These are phyloP conservation scores for Penicillium alfredii DNA, from an alignment of 495 filamentous ascomycete species.

Conservation along the genomic window DNA sequence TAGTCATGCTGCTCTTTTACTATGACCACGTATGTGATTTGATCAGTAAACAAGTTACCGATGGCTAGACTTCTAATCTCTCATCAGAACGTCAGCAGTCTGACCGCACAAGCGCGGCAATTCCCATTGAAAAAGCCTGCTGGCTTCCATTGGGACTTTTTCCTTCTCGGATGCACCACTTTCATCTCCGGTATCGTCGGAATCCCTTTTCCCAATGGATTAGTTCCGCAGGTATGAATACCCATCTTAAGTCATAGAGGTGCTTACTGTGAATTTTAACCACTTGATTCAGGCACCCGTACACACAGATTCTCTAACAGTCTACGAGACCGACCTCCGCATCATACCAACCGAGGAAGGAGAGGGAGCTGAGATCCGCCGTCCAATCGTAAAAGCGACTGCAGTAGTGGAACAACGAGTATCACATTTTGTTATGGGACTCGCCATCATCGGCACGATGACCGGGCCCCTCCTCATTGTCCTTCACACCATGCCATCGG, in stretches of 20 bases:
- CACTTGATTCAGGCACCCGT: constrained; percentile 55
- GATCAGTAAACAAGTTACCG: too few relatives aligned
- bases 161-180: constrained; percentile 76
- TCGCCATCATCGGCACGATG: constrained; percentile 75
- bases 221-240: constrained; percentile 58
- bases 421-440: constrained; percentile 70
- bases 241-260: not conserved
- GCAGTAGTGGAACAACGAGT: constrained; percentile 79
- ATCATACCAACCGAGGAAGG: constrained; percentile 49
- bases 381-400: constrained; percentile 47
- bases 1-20: constrained; percentile 75
- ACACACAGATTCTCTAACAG: constrained; percentile 56
- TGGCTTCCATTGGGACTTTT: constrained; percentile 88
- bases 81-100: constrained; percentile 51
- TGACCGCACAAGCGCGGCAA: constrained; percentile 78
- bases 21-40: constrained; percentile 66
- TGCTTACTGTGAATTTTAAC: not conserved
- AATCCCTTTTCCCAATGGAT: constrained; percentile 76
- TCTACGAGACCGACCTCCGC: constrained; percentile 53
- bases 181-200: constrained; percentile 71
- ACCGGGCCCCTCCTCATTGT: constrained; percentile 69
- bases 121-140: constrained; percentile 80
- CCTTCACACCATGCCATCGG: constrained; percentile 70
- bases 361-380: constrained; percentile 44
- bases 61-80: too few relatives aligned